These are phyloP conservation scores for Apiospora hydei DNA, from an alignment of 2,329 filamentous ascomycete species.

Conservation along the genomic window DNA sequence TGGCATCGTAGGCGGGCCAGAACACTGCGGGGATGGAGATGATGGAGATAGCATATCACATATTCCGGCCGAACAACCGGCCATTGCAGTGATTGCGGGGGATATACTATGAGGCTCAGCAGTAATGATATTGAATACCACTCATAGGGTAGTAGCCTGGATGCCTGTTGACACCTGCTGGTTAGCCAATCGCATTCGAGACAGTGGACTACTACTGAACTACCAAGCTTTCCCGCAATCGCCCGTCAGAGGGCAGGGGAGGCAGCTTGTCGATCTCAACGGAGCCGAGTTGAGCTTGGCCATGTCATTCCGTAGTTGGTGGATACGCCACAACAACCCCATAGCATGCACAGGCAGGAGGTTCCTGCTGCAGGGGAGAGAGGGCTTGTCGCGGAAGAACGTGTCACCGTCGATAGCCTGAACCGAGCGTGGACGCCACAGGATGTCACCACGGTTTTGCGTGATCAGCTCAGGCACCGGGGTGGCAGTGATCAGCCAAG, in stretches of 20 bases:
- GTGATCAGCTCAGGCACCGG: not conserved
- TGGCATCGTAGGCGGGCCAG: not conserved
- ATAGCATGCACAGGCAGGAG: not conserved
- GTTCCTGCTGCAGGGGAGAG: slow-evolving; percentile 6
- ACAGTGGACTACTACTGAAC: not conserved
- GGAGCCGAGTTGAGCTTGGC: not conserved
- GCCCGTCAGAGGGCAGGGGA: not conserved
- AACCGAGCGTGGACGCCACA: not conserved
- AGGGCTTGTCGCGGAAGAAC: not conserved
- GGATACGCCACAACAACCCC: not conserved
- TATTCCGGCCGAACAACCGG: not conserved
- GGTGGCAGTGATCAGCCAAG: not conserved
- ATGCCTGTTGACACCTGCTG: not conserved
- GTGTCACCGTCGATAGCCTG: slow-evolving; percentile 3
- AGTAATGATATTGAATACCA: no score
- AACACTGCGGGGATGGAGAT: not conserved
- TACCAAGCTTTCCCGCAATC: not conserved
- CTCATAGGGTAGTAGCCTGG: not conserved
- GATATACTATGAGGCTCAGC: not conserved
- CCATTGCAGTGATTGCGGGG: slow-evolving; percentile 11
- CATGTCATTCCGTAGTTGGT: not conserved
- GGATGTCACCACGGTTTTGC: slow-evolving; percentile 1
- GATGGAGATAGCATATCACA: not conserved
- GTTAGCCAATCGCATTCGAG: slow-evolving; percentile 8
- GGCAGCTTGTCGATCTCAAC: not conserved